phyloP scores from a whole-genome alignment of 495 filamentous ascomycete species.

The Talaromyces ruber region DNA sequence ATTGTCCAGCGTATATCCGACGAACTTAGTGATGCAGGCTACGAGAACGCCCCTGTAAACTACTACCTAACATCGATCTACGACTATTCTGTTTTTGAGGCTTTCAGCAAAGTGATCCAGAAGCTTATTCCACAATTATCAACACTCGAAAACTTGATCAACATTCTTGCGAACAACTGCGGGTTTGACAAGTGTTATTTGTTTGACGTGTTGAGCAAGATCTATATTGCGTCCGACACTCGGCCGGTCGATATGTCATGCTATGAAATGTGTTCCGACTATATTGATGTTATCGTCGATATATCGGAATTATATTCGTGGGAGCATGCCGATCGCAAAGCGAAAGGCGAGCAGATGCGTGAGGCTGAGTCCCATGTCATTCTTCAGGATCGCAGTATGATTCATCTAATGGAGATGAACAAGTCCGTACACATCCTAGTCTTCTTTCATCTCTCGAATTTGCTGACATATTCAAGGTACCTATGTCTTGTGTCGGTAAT shows the following conservation, averaged over 20 bases:
- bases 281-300: slow-evolving; percentile 95
- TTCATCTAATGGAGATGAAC: slow-evolving; percentile 86
- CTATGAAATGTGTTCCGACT: slow-evolving; percentile 97
- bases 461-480: slow-evolving; percentile 25
- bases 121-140: slow-evolving; percentile 90
- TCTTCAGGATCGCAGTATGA: slow-evolving; percentile 68
- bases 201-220: slow-evolving; percentile 94
- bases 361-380: slow-evolving; percentile 75
- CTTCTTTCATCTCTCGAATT: not conserved
- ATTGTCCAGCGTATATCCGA: slow-evolving; percentile 95
- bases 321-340: slow-evolving; percentile 47
- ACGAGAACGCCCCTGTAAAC: slow-evolving; percentile 84
- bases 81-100: slow-evolving; percentile 96
- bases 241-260: slow-evolving; percentile 84
- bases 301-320: slow-evolving; percentile 90
- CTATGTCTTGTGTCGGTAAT: slow-evolving; percentile 70
- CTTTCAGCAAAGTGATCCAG: slow-evolving; percentile 95
- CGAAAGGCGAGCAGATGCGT: slow-evolving; percentile 55
- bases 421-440: slow-evolving; percentile 45
- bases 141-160: slow-evolving; percentile 84
- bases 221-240: slow-evolving; percentile 94
- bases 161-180: slow-evolving; percentile 79
- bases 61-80: slow-evolving; percentile 96
- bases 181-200: slow-evolving; percentile 96
- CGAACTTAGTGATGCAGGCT: slow-evolving; percentile 82